Percentiles rank a stretch among this genome's conserved stretches.
phyloP scores from a whole-genome alignment of 2,329 filamentous ascomycete species.

The Colletotrichum sp. region DNA sequence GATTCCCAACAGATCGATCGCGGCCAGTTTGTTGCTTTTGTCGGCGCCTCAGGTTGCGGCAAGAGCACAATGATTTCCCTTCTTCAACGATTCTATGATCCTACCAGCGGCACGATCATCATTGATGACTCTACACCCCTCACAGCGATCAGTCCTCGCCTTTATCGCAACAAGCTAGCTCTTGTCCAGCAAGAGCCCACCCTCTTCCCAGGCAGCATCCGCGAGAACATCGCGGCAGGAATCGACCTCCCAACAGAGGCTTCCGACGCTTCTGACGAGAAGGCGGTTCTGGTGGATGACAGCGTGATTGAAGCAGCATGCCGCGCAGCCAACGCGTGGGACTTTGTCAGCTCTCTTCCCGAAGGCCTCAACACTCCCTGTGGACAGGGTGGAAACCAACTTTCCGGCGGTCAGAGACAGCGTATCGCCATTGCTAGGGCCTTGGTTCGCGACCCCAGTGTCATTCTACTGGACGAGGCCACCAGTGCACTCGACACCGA shows the following conservation, averaged over 20 bases:
- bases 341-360: constrained; percentile 61
- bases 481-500: constrained; percentile 69
- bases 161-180: not conserved
- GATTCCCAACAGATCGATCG: not conserved
- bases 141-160: not conserved
- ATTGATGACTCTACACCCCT: not conserved
- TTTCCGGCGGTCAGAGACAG: constrained; percentile 77
- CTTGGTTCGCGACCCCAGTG: constrained; percentile 67
- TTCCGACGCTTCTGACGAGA: not conserved
- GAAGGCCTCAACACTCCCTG: constrained; percentile 65
- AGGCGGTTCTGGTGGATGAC: constrained; percentile 23
- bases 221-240: constrained; percentile 60
- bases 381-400: constrained; percentile 69
- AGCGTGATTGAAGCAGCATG: constrained; percentile 54
- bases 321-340: constrained; percentile 58
- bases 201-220: constrained; percentile 48
- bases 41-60: constrained; percentile 61
- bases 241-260: constrained; percentile 23
- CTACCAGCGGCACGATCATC: not conserved
- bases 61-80: constrained; percentile 66
- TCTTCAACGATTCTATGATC: constrained; percentile 40
- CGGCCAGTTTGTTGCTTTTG: constrained; percentile 46
- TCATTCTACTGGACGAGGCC: constrained; percentile 76
- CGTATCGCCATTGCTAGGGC: constrained; percentile 75
- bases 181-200: constrained; percentile 19